phyloP scores from a whole-genome alignment of 805 yeast species.

The Metschnikowia hibisci region DNA sequence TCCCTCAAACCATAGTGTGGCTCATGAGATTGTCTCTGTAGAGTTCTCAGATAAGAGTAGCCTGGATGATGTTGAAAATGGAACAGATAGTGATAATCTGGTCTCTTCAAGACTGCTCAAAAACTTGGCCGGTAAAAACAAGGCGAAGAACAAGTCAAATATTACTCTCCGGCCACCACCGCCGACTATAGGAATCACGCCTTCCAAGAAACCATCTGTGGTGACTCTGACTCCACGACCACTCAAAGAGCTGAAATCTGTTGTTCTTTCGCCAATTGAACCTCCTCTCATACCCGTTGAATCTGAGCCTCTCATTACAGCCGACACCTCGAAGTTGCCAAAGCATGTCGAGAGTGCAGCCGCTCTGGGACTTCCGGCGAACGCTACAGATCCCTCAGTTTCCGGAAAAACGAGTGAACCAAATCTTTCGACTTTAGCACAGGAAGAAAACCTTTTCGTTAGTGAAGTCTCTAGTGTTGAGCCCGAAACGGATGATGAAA shows the following conservation, averaged over 20 bases:
- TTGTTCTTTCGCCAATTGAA: neutral
- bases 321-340: too few relatives aligned
- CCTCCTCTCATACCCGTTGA: neutral
- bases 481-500: neutral
- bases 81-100: slow-evolving; percentile 13
- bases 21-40: neutral
- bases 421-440: too few relatives aligned
- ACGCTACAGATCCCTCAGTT: too few relatives aligned
- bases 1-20: neutral
- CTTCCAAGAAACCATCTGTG: slow-evolving; percentile 9
- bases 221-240: slow-evolving; percentile 13
- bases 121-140: neutral
- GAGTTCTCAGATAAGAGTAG: neutral
- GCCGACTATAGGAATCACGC: slow-evolving; percentile 4
- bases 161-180: slow-evolving; percentile 7
- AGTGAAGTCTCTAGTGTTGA: neutral
- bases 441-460: too few relatives aligned
- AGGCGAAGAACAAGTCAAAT: neutral
- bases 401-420: too few relatives aligned
- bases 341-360: too few relatives aligned
- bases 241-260: neutral
- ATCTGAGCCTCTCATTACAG: too few relatives aligned
- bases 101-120: slow-evolving; percentile 7
- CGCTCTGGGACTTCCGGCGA: too few relatives aligned
- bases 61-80: slow-evolving; percentile 11